Evolutionary conservation across 2,329 filamentous ascomycete genomes (phyloP).

Genomic region (Botrytis aclada): DNA sequence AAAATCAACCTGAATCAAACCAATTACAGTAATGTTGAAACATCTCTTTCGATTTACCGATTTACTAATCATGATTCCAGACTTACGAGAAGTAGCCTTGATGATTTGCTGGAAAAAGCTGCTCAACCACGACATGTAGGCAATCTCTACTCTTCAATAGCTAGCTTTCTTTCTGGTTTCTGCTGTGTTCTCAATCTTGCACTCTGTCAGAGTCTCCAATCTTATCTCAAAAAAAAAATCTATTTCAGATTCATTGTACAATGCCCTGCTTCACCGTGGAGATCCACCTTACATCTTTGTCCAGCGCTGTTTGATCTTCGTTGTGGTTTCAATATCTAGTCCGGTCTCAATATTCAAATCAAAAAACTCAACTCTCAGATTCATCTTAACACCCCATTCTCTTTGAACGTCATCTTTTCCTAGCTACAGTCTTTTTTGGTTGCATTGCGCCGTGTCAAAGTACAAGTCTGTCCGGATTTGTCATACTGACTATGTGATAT

Average conservation of each 20-base stretch:
- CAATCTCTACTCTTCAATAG: background rate
- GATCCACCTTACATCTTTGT: background rate
- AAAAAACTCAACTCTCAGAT: background rate
- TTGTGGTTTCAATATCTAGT: background rate
- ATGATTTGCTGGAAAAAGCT: conserved; percentile 31
- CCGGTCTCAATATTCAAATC: background rate
- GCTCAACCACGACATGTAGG: conserved; percentile 48
- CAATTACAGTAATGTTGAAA: conserved; percentile 40
- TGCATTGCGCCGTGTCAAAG: background rate
- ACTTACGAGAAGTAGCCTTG: conserved; percentile 27
- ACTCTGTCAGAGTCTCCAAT: background rate
- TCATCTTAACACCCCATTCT: background rate
- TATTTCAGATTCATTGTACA: background rate
- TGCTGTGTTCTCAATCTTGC: background rate
- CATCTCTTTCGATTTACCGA: conserved; percentile 20
- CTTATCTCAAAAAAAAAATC: too few relatives aligned
- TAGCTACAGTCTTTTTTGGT: background rate
- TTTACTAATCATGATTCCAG: conserved; percentile 22
- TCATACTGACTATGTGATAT: background rate
- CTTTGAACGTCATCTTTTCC: background rate
- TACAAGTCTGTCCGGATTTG: background rate
- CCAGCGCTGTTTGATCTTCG: background rate
- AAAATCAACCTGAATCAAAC: conserved; percentile 39
- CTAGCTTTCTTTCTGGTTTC: background rate
- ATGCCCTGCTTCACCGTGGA: background rate